Conservation (phyloP, 2,329 filamentous ascomycete species). For the Aspergillus floridensis region DNA sequence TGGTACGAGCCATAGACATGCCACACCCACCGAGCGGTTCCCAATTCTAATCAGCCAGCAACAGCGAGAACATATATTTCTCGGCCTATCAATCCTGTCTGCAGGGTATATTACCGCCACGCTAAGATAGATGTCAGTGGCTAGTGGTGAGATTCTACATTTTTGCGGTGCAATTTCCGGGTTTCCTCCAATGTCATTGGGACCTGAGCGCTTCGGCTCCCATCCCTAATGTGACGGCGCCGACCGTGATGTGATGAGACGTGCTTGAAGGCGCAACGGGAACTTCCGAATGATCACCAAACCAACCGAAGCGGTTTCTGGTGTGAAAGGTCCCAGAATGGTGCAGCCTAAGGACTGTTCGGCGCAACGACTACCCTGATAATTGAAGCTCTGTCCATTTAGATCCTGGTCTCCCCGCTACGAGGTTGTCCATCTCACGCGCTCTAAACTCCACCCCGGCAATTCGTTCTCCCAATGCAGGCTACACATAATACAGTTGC, state of each 20-base stretch:
- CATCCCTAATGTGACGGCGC: constrained; percentile 17
- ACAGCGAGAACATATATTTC: neutral
- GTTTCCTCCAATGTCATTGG: constrained; percentile 12
- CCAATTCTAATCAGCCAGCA: neutral
- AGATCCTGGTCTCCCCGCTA: constrained; percentile 12
- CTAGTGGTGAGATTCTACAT: neutral
- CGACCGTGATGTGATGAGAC: constrained; percentile 22
- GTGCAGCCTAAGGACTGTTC: constrained; percentile 13
- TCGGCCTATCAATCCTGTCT: neutral
- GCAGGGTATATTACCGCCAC: neutral
- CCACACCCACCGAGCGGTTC: neutral
- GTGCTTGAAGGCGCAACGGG: constrained; percentile 13
- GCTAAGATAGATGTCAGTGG: neutral
- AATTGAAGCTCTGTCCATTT: constrained; percentile 12
- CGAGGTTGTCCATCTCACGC: neutral
- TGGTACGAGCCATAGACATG: neutral
- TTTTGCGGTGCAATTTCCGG: neutral
- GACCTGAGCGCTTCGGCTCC: constrained; percentile 1
- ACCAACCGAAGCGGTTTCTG: constrained; percentile 15
- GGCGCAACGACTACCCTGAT: constrained; percentile 10
- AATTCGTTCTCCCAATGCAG: constrained; percentile 1
- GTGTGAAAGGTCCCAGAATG: constrained; percentile 13
- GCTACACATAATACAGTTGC: constrained; percentile 13
- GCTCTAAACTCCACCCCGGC: constrained; percentile 8
- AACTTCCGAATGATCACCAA: constrained; percentile 15